These are phyloP conservation scores for Paralagenidium karlingii DNA, from an alignment of 352 stramenopile species.

Conservation along the genomic window DNA sequence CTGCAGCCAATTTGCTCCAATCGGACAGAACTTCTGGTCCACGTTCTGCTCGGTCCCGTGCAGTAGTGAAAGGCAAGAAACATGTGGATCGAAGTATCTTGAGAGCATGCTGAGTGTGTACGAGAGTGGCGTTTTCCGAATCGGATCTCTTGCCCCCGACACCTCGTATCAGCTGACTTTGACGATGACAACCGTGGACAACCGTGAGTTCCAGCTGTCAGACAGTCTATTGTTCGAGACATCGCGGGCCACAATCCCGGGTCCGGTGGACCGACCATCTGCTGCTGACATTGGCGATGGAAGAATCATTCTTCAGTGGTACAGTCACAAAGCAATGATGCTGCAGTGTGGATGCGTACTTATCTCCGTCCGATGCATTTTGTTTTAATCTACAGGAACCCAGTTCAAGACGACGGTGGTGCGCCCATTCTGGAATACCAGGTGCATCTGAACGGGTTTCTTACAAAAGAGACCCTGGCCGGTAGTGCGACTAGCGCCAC, in stretches of 20 bases:
- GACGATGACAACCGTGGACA: constrained; percentile 11
- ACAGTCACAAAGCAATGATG: no score
- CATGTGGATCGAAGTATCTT: constrained; percentile 8
- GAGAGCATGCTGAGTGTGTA: constrained; percentile 16
- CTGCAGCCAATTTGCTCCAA: constrained; percentile 15
- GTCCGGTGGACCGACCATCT: constrained; percentile 13
- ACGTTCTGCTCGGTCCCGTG: constrained; percentile 10
- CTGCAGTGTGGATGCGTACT: no score
- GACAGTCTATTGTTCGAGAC: constrained; percentile 16
- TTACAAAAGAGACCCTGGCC: constrained; percentile 8
- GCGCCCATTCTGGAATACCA: constrained; percentile 18
- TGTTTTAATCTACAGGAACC: constrained; percentile 33
- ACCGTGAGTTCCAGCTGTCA: constrained; percentile 17
- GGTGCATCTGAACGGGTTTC: constrained; percentile 28
- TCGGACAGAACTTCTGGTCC: constrained; percentile 6
- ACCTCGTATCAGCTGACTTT: constrained; percentile 24
- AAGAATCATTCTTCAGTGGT: no score
- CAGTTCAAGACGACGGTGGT: constrained; percentile 25
- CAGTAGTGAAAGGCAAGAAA: background rate
- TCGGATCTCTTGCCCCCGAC: constrained; percentile 15
- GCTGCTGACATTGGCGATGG: constrained; percentile 14
- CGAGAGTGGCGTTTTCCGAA: constrained; percentile 11
- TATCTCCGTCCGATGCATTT: no score
- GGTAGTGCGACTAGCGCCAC: constrained; percentile 11
- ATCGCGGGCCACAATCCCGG: constrained; percentile 14